Evolutionary conservation across 179 eudicot genomes (phyloP).

Genomic region (Silene noctiflora): DNA sequence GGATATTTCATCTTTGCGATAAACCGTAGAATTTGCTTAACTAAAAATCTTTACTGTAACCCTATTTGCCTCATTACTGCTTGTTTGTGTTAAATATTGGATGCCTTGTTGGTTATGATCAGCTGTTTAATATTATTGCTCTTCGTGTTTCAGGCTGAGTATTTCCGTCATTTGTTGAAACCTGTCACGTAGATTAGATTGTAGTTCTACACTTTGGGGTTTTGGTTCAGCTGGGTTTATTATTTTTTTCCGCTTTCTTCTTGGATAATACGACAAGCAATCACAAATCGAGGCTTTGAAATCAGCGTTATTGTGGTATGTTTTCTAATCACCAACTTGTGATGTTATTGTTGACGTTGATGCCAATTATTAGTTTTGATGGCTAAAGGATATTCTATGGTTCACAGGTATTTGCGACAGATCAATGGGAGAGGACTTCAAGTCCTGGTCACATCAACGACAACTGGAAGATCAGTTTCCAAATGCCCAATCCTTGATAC

Average conservation of each 20-base stretch:
- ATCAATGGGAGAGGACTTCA: conserved; percentile 67
- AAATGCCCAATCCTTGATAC: conserved; percentile 33
- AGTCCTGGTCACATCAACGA: conserved; percentile 45
- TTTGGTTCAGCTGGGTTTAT: conserved; percentile 56
- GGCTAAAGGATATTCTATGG: conserved; percentile 9
- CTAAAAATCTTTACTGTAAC: not conserved
- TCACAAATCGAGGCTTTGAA: conserved; percentile 35
- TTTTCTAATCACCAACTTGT: conserved; percentile 10
- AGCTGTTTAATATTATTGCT: conserved; percentile 13
- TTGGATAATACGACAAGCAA: conserved; percentile 40
- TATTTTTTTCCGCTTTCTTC: conserved; percentile 43
- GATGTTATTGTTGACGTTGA: not conserved
- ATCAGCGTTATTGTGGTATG: conserved; percentile 38
- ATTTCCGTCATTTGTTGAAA: conserved; percentile 90
- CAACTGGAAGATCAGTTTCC: conserved; percentile 39
- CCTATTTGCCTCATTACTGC: not conserved
- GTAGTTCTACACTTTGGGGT: conserved; percentile 28
- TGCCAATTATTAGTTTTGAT: not conserved
- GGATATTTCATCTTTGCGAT: not conserved
- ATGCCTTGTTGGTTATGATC: not conserved
- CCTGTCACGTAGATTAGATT: conserved; percentile 83
- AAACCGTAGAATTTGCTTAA: not conserved
- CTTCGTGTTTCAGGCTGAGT: conserved; percentile 74
- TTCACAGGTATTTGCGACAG: conserved; percentile 45
- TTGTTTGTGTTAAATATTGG: conserved; percentile 8